phyloP scores from a whole-genome alignment of 192 early-diverging fungal species.

The Entomortierella beljakovae region DNA sequence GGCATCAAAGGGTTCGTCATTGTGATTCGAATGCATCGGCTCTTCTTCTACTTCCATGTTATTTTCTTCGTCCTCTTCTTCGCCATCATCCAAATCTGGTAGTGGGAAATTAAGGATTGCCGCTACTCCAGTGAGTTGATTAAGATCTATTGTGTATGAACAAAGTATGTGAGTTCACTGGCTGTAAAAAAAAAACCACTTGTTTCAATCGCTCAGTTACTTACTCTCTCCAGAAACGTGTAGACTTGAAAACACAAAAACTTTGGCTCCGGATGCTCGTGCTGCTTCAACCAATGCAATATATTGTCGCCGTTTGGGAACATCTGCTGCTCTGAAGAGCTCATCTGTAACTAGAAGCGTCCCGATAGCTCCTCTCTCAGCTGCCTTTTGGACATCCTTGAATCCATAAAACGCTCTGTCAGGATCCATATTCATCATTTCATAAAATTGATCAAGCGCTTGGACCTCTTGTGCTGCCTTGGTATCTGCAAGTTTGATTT shows the following conservation, averaged over 20 bases:
- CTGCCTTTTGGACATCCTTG: constrained; percentile 86
- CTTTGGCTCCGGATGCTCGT: constrained; percentile 77
- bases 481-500: constrained; percentile 86
- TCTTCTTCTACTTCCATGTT: constrained; percentile 22
- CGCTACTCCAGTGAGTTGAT: constrained; percentile 95
- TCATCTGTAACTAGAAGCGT: constrained; percentile 93
- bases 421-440: constrained; percentile 89
- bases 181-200: background rate
- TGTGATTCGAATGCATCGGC: constrained; percentile 43
- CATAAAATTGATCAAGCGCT: constrained; percentile 87
- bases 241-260: constrained; percentile 90
- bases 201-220: background rate
- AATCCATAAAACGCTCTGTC: constrained; percentile 95
- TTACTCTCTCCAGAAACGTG: constrained; percentile 96
- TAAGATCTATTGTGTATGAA: constrained; percentile 70
- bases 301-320: constrained; percentile 86
- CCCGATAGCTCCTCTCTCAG: constrained; percentile 87
- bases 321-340: constrained; percentile 90
- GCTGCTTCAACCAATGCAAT: constrained; percentile 89
- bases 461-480: constrained; percentile 90
- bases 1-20: constrained; percentile 34
- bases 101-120: constrained; percentile 94
- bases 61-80: constrained; percentile 53
- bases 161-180: background rate
- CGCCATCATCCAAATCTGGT: constrained; percentile 83